Conservation (phyloP, 2,329 filamentous ascomycete species). For the Cladosporium sp. region DNA sequence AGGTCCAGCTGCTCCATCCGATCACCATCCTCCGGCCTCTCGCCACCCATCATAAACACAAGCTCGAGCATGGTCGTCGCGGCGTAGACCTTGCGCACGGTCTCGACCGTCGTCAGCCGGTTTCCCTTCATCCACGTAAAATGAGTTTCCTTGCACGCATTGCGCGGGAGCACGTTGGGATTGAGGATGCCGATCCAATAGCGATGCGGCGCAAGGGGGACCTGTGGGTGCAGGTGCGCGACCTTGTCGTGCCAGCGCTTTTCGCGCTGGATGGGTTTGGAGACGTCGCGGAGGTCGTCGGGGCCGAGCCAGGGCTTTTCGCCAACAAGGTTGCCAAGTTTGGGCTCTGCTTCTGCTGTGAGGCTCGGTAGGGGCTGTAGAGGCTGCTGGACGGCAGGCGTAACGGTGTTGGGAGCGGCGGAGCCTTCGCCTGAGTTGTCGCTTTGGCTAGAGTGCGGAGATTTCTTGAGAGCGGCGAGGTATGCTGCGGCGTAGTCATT, state of each 20-base stretch:
- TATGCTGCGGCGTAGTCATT: constrained; percentile 1
- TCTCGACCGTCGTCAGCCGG: constrained; percentile 26
- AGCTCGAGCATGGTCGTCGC: constrained; percentile 17
- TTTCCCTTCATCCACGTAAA: constrained; percentile 31
- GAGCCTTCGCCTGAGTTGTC: not conserved
- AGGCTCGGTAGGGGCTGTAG: not conserved
- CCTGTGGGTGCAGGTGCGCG: constrained; percentile 14
- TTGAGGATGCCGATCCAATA: constrained; percentile 31
- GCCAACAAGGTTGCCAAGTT: not conserved
- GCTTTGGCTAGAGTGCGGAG: not conserved
- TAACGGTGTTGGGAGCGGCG: not conserved
- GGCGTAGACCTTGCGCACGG: constrained; percentile 25
- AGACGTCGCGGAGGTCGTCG: constrained; percentile 18
- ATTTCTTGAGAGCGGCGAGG: not conserved
- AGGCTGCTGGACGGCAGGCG: not conserved
- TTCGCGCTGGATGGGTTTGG: not conserved
- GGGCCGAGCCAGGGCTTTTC: constrained; percentile 10
- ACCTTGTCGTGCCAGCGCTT: constrained; percentile 10
- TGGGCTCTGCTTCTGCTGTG: not conserved
- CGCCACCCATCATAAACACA: constrained; percentile 20
- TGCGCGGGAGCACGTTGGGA: not conserved
- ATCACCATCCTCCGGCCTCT: constrained; percentile 17
- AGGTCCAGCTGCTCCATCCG: constrained; percentile 26
- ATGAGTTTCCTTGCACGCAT: constrained; percentile 15
- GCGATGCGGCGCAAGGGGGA: constrained; percentile 16